phyloP scores from a whole-genome alignment of 2,329 filamentous ascomycete species.

The Parasarocladium wereldwijsianum region DNA sequence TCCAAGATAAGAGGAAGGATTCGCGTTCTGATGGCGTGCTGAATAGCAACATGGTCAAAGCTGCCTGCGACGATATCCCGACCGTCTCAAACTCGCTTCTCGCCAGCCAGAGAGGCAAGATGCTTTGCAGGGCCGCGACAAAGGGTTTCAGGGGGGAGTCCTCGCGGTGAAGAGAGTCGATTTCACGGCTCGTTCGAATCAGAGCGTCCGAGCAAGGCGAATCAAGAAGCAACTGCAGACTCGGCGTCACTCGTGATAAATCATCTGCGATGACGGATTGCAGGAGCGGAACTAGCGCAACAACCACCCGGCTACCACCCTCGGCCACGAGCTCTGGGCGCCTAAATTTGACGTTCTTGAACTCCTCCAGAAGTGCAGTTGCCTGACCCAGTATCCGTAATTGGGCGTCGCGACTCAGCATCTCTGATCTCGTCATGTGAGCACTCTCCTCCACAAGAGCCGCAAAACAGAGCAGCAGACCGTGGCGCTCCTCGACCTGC shows the following conservation, averaged over 20 bases:
- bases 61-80: constrained; percentile 33
- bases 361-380: constrained; percentile 23
- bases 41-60: constrained; percentile 33
- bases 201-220: neutral
- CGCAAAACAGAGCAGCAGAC: constrained; percentile 47
- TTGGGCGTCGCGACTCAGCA: constrained; percentile 8
- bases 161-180: too few species aligned
- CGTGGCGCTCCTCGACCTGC: constrained; percentile 57
- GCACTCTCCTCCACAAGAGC: constrained; percentile 34
- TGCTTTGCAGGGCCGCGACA: constrained; percentile 12
- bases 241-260: neutral
- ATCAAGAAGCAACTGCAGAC: neutral
- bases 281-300: constrained; percentile 33
- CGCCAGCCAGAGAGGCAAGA: constrained; percentile 31
- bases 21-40: constrained; percentile 17
- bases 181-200: too few species aligned
- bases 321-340: constrained; percentile 52
- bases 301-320: constrained; percentile 41
- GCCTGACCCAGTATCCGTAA: constrained; percentile 15
- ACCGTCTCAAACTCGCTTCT: constrained; percentile 35
- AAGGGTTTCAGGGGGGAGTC: too few species aligned
- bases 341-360: constrained; percentile 30
- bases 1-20: constrained; percentile 30
- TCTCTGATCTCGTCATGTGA: constrained; percentile 1
- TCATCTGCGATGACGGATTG: constrained; percentile 18